Conservation (phyloP, 2,329 filamentous ascomycete genomes). For the Tolypocladium capitatum region DNA sequence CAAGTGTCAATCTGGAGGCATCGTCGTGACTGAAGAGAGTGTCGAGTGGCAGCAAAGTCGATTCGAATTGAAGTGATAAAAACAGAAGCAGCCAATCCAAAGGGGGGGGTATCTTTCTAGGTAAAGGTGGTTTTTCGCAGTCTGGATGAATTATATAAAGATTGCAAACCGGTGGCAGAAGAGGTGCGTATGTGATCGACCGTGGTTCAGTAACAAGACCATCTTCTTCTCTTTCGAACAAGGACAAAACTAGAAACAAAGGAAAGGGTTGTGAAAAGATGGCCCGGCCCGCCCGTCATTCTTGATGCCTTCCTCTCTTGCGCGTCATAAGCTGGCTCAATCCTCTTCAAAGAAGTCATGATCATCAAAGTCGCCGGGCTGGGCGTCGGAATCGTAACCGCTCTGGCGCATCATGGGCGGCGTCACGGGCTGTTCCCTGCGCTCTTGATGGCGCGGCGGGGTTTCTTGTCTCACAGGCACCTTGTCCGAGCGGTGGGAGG, state of each 20-base stretch:
- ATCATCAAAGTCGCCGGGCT: conserved; percentile 45
- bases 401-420: conserved; percentile 48
- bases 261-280: neutral
- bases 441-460: conserved; percentile 27
- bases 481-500: conserved; percentile 25
- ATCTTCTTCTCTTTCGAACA: neutral
- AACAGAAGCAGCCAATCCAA: conserved; percentile 17
- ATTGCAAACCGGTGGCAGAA: neutral
- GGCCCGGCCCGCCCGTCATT: neutral
- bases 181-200: neutral
- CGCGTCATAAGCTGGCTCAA: conserved; percentile 7
- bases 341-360: conserved; percentile 44
- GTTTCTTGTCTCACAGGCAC: conserved; percentile 24
- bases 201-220: neutral
- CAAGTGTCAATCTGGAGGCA: conserved; percentile 1
- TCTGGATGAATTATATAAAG: conserved; percentile 10
- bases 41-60: neutral
- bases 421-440: conserved; percentile 34
- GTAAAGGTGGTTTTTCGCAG: conserved; percentile 12
- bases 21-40: neutral
- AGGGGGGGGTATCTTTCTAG: conserved; percentile 26
- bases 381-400: conserved; percentile 49
- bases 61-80: conserved; percentile 3
- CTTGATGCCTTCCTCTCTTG: neutral
- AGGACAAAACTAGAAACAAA: neutral